Evolutionary conservation across 73 alveolate genomes (phyloP).

Genomic region (Paramecium tetraurelia): DNA sequence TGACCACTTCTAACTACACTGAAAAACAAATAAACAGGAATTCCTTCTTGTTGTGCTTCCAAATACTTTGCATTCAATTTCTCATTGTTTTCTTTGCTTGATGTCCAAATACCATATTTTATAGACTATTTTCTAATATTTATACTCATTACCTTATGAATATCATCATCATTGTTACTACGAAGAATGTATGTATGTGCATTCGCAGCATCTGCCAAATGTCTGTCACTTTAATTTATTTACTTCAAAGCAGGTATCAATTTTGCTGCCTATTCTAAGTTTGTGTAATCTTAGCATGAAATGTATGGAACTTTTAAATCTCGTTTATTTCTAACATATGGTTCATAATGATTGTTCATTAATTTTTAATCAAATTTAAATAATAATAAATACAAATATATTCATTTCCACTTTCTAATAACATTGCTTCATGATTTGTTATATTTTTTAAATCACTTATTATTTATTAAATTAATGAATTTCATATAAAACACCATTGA

Average conservation of each 20-base stretch:
- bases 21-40: constrained; percentile 51
- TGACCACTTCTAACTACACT: constrained; percentile 62
- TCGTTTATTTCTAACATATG: constrained; percentile 46
- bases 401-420: neutral
- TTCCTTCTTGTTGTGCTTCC: constrained; percentile 39
- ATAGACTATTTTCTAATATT: constrained; percentile 16
- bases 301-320: constrained; percentile 44
- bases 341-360: constrained; percentile 36
- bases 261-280: neutral
- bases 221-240: neutral
- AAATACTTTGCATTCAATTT: constrained; percentile 35
- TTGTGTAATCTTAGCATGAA: constrained; percentile 31
- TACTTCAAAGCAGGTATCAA: constrained; percentile 45
- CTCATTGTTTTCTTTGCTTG: constrained; percentile 54
- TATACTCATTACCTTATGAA: constrained; percentile 34
- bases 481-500: neutral
- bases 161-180: constrained; percentile 62
- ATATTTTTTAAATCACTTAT: neutral
- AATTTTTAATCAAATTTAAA: neutral
- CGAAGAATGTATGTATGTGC: constrained; percentile 51
- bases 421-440: neutral
- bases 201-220: constrained; percentile 35
- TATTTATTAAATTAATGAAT: neutral
- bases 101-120: constrained; percentile 64
- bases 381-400: neutral